These are phyloP conservation scores for Trametes coccinea DNA, from an alignment of 768 basidiomycete species.

Conservation along the genomic window DNA sequence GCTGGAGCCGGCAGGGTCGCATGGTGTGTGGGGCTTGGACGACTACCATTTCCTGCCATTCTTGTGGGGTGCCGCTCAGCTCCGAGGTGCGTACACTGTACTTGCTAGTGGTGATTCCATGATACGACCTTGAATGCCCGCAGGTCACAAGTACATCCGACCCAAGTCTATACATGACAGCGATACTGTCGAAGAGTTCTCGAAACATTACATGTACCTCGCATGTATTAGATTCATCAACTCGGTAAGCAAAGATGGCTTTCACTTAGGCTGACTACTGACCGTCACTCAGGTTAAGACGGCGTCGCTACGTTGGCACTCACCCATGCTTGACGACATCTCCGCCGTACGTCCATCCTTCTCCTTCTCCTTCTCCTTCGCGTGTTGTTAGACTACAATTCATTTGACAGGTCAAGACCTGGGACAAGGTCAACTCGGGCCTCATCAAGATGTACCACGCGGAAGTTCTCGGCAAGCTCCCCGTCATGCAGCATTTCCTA, in stretches of 20 bases:
- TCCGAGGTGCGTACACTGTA: constrained; percentile 45
- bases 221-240: constrained; percentile 96
- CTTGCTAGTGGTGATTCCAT: not conserved
- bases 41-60: constrained; percentile 97
- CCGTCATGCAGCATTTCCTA: constrained; percentile 94
- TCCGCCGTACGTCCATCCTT: constrained; percentile 56
- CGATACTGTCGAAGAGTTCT: constrained; percentile 90
- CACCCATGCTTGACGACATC: constrained; percentile 98
- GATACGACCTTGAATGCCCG: not conserved
- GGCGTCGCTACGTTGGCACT: constrained; percentile 95
- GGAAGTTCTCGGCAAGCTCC: constrained; percentile 93
- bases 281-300: constrained; percentile 74
- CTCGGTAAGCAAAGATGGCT: constrained; percentile 53
- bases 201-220: constrained; percentile 94
- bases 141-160: constrained; percentile 85
- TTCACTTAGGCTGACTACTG: not conserved
- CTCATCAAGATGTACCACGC: constrained; percentile 99
- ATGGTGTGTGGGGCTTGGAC: constrained; percentile 97
- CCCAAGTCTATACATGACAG: constrained; percentile 92
- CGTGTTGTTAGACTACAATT: no score
- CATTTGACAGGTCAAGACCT: constrained; percentile 66
- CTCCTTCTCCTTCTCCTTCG: no score
- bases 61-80: constrained; percentile 81
- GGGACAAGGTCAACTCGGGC: constrained; percentile 95
- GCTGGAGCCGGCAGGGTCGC: constrained; percentile 98